A percentile compares a stretch with the other conserved stretches of the same genome.
Conservation (phyloP, 371 early-diverging fungal species). For the Rhizopus arrhizus region DNA sequence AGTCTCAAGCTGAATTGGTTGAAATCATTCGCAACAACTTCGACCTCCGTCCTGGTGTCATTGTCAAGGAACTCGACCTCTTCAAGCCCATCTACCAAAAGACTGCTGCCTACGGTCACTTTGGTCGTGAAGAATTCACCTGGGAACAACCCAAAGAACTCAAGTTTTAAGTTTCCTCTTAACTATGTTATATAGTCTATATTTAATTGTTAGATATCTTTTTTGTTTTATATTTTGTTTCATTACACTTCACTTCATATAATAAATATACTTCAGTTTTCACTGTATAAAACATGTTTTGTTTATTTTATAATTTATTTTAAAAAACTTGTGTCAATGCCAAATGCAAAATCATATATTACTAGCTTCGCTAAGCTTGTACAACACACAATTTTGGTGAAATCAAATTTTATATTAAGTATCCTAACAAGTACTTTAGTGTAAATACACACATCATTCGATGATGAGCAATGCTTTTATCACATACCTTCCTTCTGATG, state of each 20-base stretch:
- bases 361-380: constrained; percentile 76
- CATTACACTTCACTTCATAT: constrained; percentile 6
- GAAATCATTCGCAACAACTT: constrained; percentile 96
- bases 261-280: constrained; percentile 1
- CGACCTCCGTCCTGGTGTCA: constrained; percentile 97
- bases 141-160: constrained; percentile 96
- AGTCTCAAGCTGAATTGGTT: constrained; percentile 89
- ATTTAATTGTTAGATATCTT: constrained; percentile 6
- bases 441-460: too few species aligned
- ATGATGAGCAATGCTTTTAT: too few species aligned
- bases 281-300: background rate
- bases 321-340: constrained; percentile 65
- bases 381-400: constrained; percentile 79
- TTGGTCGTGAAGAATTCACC: constrained; percentile 95
- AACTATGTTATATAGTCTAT: constrained; percentile 7
- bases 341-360: constrained; percentile 77
- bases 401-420: constrained; percentile 84
- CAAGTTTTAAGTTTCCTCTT: constrained; percentile 64
- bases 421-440: constrained; percentile 57
- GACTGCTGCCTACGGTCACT: constrained; percentile 99
- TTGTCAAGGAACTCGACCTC: constrained; percentile 96
- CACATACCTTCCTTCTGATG: constrained; percentile 65
- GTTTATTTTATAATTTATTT: constrained; percentile 13
- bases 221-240: constrained; percentile 2
- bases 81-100: constrained; percentile 97